Evolutionary conservation across 495 filamentous ascomycete species (phyloP).

Genomic region (Penicillium ochrochloron): DNA sequence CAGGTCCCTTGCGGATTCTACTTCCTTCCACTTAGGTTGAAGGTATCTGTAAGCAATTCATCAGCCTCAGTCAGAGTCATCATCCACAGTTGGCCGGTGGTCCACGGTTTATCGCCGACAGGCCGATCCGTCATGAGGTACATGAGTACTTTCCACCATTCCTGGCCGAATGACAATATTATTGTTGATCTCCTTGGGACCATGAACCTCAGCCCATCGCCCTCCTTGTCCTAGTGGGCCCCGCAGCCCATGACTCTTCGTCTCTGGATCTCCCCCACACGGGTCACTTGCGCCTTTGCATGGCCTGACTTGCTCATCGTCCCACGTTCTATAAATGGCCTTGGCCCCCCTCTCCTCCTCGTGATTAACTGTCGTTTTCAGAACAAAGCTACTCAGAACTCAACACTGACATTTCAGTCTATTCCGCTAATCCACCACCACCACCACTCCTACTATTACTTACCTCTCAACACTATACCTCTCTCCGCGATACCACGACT

Average conservation of each 20-base stretch:
- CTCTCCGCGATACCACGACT: neutral
- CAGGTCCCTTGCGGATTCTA: neutral
- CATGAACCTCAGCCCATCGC: slow-evolving; percentile 13
- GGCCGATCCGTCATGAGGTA: slow-evolving; percentile 12
- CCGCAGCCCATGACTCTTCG: slow-evolving; percentile 11
- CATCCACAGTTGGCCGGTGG: neutral
- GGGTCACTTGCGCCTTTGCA: slow-evolving; percentile 27
- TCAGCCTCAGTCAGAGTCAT: neutral
- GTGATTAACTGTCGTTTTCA: slow-evolving; percentile 3
- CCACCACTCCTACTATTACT: neutral
- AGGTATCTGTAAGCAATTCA: neutral
- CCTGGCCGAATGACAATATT: slow-evolving; percentile 7
- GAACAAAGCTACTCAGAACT: neutral
- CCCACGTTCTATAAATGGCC: slow-evolving; percentile 18
- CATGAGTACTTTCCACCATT: neutral
- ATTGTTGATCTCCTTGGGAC: slow-evolving; percentile 7
- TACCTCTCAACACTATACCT: neutral
- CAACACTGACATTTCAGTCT: neutral
- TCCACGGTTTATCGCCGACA: slow-evolving; percentile 12
- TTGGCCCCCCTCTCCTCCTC: slow-evolving; percentile 2
- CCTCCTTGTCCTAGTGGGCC: slow-evolving; percentile 11
- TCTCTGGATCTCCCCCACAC: slow-evolving; percentile 18
- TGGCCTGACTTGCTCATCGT: slow-evolving; percentile 25
- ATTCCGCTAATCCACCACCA: neutral
- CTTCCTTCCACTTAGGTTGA: neutral